phyloP scores from a whole-genome alignment of 139 green algal genomes.

The Chlamydomonas sphaeroides region DNA sequence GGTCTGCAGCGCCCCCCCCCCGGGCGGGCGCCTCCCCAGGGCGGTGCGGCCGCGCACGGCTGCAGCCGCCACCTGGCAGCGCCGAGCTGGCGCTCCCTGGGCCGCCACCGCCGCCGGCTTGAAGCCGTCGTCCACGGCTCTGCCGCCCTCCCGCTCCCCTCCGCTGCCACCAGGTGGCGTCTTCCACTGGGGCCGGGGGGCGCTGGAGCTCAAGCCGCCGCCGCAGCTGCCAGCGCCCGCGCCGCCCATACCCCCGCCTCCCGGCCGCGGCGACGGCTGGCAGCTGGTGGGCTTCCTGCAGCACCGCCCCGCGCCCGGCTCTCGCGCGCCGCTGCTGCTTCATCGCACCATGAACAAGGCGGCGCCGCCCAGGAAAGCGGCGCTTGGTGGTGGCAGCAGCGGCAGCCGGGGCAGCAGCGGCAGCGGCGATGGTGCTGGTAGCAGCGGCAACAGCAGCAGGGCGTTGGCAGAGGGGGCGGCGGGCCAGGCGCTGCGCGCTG shows the following conservation, averaged over 20 bases:
- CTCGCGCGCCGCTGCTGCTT: conserved; percentile 46
- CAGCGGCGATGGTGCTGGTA: background rate
- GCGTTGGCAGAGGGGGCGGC: background rate
- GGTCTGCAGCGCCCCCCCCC: no score
- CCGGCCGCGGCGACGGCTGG: conserved; percentile 31
- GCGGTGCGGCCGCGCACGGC: no score
- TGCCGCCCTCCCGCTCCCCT: no score
- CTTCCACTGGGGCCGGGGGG: conserved; percentile 25
- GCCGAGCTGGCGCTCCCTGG: no score
- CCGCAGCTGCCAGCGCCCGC: background rate
- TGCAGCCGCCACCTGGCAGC: no score
- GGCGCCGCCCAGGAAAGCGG: background rate
- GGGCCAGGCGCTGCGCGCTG: no score
- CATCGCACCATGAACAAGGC: conserved; percentile 62
- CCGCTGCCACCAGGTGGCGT: conserved; percentile 12
- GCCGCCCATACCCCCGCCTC: background rate
- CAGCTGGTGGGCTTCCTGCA: conserved; percentile 59
- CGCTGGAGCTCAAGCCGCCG: conserved; percentile 15
- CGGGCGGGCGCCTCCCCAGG: no score
- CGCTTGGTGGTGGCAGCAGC: no score
- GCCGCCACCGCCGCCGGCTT: no score
- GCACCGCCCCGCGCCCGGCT: conserved; percentile 34
- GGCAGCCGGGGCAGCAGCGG: background rate
- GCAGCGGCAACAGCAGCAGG: background rate
- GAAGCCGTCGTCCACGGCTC: no score